A percentile compares a stretch with the other conserved stretches of the same genome.
These are phyloP conservation scores for Narthecium ossifragum DNA, from an alignment of 106 monocot species.

Conservation along the genomic window DNA sequence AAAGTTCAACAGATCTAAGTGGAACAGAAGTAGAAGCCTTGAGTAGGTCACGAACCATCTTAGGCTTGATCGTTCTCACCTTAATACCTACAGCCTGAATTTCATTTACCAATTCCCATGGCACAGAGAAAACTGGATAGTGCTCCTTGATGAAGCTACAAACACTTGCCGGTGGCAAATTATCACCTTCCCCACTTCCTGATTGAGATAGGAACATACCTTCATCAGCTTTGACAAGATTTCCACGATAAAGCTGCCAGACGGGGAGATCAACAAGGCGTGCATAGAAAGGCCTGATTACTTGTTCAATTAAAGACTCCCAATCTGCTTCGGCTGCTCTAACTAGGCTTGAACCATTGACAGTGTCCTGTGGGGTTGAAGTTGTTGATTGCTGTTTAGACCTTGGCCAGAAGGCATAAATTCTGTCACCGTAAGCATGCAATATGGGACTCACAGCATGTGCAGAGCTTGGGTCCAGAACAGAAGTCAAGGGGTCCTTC, in stretches of 20 bases:
- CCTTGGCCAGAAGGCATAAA: constrained; percentile 94
- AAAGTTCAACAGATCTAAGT: constrained; percentile 69
- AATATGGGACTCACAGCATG: constrained; percentile 54
- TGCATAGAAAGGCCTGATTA: constrained; percentile 84
- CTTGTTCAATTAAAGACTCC: constrained; percentile 79
- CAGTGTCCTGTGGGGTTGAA: constrained; percentile 2
- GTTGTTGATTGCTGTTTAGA: constrained; percentile 28
- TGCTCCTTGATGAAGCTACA: constrained; percentile 94
- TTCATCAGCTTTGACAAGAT: constrained; percentile 88
- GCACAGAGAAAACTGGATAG: constrained; percentile 97
- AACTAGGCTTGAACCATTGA: constrained; percentile 6
- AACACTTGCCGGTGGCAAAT: constrained; percentile 66
- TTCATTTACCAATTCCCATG: constrained; percentile 85
- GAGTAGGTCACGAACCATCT: constrained; percentile 90
- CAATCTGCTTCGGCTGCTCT: constrained; percentile 55
- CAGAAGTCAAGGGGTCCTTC: constrained; percentile 48
- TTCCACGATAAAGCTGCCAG: constrained; percentile 87
- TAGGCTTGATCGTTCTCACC: constrained; percentile 88
- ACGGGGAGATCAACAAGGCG: constrained; percentile 95
- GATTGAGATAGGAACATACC: constrained; percentile 92
- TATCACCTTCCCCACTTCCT: constrained; percentile 22
- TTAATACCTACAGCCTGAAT: constrained; percentile 80
- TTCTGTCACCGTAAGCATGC: constrained; percentile 65
- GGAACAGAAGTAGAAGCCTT: constrained; percentile 63
- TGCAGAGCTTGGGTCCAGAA: constrained; percentile 45